These are phyloP conservation scores for Capsicum pubescens DNA, from an alignment of 257 asterid genomes.

Conservation along the genomic window DNA sequence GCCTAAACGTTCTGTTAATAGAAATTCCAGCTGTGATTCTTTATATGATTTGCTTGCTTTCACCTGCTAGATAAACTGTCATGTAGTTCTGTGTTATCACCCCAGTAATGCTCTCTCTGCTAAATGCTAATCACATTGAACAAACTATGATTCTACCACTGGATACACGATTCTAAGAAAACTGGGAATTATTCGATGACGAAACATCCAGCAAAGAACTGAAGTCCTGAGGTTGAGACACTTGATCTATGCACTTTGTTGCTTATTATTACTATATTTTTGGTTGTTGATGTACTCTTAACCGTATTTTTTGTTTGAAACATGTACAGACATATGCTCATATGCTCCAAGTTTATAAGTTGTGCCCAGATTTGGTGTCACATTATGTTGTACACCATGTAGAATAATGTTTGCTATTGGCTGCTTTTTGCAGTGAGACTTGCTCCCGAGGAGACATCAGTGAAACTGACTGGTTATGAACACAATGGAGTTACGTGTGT, in stretches of 20 bases:
- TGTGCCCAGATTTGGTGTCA: not conserved
- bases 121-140: too few species aligned
- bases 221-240: not conserved
- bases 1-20: not conserved
- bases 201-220: not conserved
- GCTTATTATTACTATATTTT: not conserved
- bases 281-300: not conserved
- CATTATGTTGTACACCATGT: not conserved
- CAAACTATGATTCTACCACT: not conserved
- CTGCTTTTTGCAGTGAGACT: constrained; percentile 75
- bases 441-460: constrained; percentile 89
- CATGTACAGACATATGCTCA: not conserved
- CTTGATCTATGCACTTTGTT: not conserved
- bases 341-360: not conserved
- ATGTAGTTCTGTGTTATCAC: not conserved
- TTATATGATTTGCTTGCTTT: not conserved
- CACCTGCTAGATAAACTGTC: not conserved
- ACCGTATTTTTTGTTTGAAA: not conserved
- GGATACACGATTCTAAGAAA: constrained; percentile 1
- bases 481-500: constrained; percentile 94
- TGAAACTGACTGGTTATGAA: constrained; percentile 74
- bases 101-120: not conserved
- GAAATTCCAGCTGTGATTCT: not conserved
- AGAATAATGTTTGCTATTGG: not conserved
- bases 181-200: not conserved